Conservation (phyloP, 73 alveolate species). For the Stentor roeselii region DNA sequence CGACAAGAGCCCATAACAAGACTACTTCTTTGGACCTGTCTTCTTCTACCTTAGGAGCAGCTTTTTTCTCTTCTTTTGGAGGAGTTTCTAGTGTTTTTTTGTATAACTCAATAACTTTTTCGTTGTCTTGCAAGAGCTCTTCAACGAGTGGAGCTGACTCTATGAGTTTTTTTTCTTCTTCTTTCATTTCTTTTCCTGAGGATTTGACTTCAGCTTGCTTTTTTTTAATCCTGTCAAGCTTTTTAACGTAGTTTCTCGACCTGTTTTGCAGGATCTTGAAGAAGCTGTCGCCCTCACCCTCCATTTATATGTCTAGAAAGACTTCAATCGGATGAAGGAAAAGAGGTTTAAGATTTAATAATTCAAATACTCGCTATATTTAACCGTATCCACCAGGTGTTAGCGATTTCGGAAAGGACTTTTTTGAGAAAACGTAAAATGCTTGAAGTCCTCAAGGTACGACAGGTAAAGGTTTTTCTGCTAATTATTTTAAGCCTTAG, state of each 20-base stretch:
- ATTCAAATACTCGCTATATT: too few species aligned
- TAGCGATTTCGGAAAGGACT: too few species aligned
- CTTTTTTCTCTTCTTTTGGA: neutral
- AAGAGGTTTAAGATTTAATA: too few species aligned
- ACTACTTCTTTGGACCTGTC: neutral
- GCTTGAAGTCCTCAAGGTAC: too few species aligned
- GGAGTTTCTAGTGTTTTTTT: neutral
- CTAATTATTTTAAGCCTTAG: too few species aligned
- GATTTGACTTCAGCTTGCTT: slow-evolving; percentile 2
- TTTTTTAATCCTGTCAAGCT: slow-evolving; percentile 8
- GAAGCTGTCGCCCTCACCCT: neutral
- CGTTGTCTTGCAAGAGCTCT: slow-evolving; percentile 3
- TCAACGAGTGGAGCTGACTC: neutral
- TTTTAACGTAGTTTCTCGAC: neutral
- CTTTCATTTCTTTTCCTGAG: slow-evolving; percentile 9
- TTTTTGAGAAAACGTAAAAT: too few species aligned
- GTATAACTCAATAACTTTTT: neutral
- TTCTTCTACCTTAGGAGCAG: slow-evolving; percentile 1
- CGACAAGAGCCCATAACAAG: neutral
- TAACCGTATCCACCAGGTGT: too few species aligned
- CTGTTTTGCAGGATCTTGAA: neutral
- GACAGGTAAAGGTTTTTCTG: too few species aligned
- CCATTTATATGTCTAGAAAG: too few species aligned
- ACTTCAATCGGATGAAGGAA: too few species aligned
- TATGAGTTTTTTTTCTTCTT: neutral